Conservation (phyloP, 2,329 filamentous ascomycete genomes). For the Talaromyces amestolkiae region DNA sequence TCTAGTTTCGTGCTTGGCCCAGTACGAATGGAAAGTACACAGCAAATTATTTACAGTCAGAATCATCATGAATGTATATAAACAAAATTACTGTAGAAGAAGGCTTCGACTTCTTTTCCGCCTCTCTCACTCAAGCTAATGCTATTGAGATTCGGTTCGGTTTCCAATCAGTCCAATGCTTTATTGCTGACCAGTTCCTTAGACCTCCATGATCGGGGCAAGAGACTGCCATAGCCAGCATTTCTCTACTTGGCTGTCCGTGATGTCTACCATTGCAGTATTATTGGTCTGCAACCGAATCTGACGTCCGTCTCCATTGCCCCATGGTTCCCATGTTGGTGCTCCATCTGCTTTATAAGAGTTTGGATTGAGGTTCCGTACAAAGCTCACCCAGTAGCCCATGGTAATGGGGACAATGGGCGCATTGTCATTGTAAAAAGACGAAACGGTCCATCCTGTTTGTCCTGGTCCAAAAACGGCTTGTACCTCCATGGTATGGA, state of each 20-base stretch:
- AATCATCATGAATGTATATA: too few species aligned
- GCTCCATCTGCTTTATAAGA: constrained; percentile 44
- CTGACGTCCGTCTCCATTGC: constrained; percentile 33
- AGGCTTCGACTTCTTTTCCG: too few species aligned
- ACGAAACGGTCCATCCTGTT: constrained; percentile 36
- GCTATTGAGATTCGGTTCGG: too few species aligned
- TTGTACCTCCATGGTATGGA: constrained; percentile 64
- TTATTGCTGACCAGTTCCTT: background rate
- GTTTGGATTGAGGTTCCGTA: constrained; percentile 66
- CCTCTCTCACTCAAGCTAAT: too few species aligned
- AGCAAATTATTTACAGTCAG: too few species aligned
- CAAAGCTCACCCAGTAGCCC: constrained; percentile 72
- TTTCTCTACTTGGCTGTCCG: constrained; percentile 30
- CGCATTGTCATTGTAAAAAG: constrained; percentile 51
- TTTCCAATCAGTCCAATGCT: too few species aligned
- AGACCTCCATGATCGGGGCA: background rate
- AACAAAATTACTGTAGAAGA: too few species aligned
- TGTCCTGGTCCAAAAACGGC: constrained; percentile 66
- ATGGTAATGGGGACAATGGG: constrained; percentile 61
- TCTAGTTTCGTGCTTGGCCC: too few species aligned
- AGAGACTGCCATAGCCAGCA: constrained; percentile 17
- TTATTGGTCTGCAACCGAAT: constrained; percentile 46
- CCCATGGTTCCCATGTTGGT: constrained; percentile 52
- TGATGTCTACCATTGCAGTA: constrained; percentile 47
- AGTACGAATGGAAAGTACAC: too few species aligned